Conservation (phyloP, 441 rosid genomes). For the Pelargonium citronellum region DNA sequence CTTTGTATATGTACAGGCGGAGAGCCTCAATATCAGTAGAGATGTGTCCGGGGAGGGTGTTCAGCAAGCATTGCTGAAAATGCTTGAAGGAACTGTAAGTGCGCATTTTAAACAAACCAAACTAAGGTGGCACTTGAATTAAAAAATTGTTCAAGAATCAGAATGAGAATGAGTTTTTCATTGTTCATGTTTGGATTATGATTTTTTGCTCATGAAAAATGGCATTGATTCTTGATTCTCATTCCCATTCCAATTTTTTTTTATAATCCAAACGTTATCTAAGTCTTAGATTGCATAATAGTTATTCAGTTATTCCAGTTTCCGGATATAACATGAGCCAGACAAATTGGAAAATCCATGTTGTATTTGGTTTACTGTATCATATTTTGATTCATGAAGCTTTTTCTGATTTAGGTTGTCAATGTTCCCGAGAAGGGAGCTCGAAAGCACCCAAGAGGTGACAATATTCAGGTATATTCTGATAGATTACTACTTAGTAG, state of each 20-base stretch:
- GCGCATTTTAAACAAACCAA: not conserved
- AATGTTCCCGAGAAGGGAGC: slow-evolving; percentile 99
- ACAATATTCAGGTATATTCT: slow-evolving; percentile 82
- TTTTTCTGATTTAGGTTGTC: slow-evolving; percentile 55
- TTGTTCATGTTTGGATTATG: no score
- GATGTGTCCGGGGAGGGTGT: slow-evolving; percentile 99
- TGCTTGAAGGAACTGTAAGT: slow-evolving; percentile 99
- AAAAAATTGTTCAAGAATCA: no score
- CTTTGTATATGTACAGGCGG: slow-evolving; percentile 56
- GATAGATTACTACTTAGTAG: not conserved
- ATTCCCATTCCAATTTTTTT: no score
- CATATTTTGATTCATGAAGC: slow-evolving; percentile 8
- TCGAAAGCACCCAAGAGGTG: slow-evolving; percentile 97
- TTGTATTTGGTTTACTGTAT: not conserved
- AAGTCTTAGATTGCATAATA: no score
- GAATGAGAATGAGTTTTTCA: no score
- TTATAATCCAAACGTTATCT: no score
- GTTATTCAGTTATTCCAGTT: not conserved
- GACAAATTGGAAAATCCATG: not conserved
- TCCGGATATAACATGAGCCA: no score
- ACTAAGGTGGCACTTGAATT: no score
- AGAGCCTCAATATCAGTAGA: slow-evolving; percentile 89
- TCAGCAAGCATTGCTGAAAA: slow-evolving; percentile 89
- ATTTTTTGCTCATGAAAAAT: no score
- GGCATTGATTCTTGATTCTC: no score